Base-by-base conservation (phyloP, 169 alveolate species). In the Fabrea salina region DNA sequence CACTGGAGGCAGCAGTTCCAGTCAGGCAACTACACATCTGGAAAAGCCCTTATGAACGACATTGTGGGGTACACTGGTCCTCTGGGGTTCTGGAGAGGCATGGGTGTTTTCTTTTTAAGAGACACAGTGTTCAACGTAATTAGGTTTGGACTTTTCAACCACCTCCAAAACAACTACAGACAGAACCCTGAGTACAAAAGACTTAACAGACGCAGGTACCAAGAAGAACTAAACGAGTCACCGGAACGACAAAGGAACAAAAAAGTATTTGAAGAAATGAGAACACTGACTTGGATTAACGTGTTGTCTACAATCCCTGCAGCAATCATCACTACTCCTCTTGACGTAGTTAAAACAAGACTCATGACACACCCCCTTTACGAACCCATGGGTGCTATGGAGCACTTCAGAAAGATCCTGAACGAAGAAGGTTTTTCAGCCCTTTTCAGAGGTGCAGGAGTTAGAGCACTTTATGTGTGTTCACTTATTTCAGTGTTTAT, bases 301-400 rank as follows among this genome's bases (percentile, higher is more conserved):
- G n/a, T 35, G 8, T 22, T 72, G 11, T 39, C 80, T 19, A 72
- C 80, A 0, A 51, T 72, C 13, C 71, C 80, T 8, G 47, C 71
- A 25, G 80, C 80, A 25, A 44, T 72, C 7, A 8, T 72, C 7
- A 49, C 80, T 27, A 72, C 67, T n/a, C 80, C 80, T 50, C 51
- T 72, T 13, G 80, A 72, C 33, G 41, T 72, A 16, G 0, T 72
- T 8, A 72, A 72, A 53, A 51, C 80, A 27, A 0, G 80, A 11
- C 8, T 51, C n/a, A 72, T 72, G 80, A 72, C 80, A 1, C 19
- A 30, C 6, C 66, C 67, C 30, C 53, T 1, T 16, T 27, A 32
- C 6, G 16, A 8, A 19, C 39, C 54, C n/a, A 8, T 25, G 19
- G n/a, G n/a, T n/a, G n/a, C n/a, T n/a, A 27, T 11, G 33, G 70